A percentile compares a stretch with the other conserved stretches of the same genome.
Conservation (phyloP, 345 rosid genomes). For the Gossypium herbaceum region DNA sequence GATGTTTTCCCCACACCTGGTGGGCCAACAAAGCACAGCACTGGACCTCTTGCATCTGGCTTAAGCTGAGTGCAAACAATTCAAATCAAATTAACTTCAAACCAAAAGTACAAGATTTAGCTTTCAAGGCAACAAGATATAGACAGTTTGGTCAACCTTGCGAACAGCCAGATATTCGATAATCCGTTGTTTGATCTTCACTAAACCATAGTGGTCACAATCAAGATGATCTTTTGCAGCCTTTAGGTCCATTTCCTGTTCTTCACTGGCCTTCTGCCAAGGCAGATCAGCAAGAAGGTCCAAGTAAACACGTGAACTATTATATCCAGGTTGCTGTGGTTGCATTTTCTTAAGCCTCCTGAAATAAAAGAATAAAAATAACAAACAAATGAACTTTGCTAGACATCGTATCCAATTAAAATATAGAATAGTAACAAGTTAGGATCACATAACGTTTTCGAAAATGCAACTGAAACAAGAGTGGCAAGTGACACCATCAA, state of each 20-base stretch:
- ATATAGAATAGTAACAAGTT: not conserved
- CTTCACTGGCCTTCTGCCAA: conserved; percentile 89
- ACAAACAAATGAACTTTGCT: conserved; percentile 1
- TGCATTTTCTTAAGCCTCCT: conserved; percentile 99
- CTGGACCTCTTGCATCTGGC: conserved; percentile 99
- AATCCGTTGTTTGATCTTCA: conserved; percentile 92
- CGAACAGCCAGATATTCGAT: conserved; percentile 98
- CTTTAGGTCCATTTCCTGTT: conserved; percentile 76
- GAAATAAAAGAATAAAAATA: conserved; percentile 21
- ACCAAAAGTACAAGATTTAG: conserved; percentile 10
- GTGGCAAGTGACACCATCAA: not conserved
- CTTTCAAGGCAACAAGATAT: conserved; percentile 15
- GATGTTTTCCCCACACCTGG: conserved; percentile 99
- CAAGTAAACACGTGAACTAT: conserved; percentile 90
- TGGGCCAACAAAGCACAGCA: conserved; percentile 96
- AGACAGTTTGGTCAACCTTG: conserved; percentile 51
- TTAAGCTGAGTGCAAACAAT: conserved; percentile 63
- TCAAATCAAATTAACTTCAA: conserved; percentile 25
- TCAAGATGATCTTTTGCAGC: conserved; percentile 94
- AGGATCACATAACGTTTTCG: not conserved
- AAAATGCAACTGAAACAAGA: not conserved
- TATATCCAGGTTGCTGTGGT: conserved; percentile 99
- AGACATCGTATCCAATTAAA: not conserved
- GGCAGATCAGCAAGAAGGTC: conserved; percentile 99
- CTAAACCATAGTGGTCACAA: conserved; percentile 86